Evolutionary conservation across 805 yeast species (phyloP).

Genomic region (Yamadazyma nakazawae): DNA sequence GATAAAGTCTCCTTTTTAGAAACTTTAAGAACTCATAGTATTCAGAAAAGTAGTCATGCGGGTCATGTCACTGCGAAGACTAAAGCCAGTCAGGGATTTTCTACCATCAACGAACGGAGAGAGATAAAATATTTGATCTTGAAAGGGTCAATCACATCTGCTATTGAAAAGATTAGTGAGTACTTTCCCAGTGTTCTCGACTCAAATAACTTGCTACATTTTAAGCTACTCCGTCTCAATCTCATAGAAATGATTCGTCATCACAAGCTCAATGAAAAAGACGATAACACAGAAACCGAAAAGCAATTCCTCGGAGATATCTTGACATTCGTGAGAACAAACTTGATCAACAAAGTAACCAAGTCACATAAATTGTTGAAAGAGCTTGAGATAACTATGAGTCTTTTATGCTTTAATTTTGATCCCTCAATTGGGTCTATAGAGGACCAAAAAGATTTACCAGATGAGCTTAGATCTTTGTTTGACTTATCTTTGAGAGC

Average conservation of each 20-base stretch:
- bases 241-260: slow-evolving; percentile 75
- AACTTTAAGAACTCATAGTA: slow-evolving; percentile 10
- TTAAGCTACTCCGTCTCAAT: slow-evolving; percentile 66
- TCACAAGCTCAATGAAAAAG: slow-evolving; percentile 27
- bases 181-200: slow-evolving; percentile 65
- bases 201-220: slow-evolving; percentile 60
- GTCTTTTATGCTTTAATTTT: slow-evolving; percentile 58
- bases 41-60: slow-evolving; percentile 2
- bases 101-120: slow-evolving; percentile 50
- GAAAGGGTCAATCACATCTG: slow-evolving; percentile 57
- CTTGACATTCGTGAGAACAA: slow-evolving; percentile 57
- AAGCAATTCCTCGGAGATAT: slow-evolving; percentile 53
- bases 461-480: slow-evolving; percentile 51
- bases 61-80: slow-evolving; percentile 4
- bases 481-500: slow-evolving; percentile 59
- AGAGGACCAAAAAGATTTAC: slow-evolving; percentile 44
- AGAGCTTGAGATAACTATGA: slow-evolving; percentile 81
- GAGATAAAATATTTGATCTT: slow-evolving; percentile 52
- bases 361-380: slow-evolving; percentile 56
- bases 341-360: slow-evolving; percentile 59
- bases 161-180: slow-evolving; percentile 55
- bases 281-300: slow-evolving; percentile 16
- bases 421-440: slow-evolving; percentile 27
- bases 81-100: slow-evolving; percentile 34
- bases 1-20: slow-evolving; percentile 16